phyloP scores from a whole-genome alignment of 345 rosid genomes.

The Linum usitatissimum region DNA sequence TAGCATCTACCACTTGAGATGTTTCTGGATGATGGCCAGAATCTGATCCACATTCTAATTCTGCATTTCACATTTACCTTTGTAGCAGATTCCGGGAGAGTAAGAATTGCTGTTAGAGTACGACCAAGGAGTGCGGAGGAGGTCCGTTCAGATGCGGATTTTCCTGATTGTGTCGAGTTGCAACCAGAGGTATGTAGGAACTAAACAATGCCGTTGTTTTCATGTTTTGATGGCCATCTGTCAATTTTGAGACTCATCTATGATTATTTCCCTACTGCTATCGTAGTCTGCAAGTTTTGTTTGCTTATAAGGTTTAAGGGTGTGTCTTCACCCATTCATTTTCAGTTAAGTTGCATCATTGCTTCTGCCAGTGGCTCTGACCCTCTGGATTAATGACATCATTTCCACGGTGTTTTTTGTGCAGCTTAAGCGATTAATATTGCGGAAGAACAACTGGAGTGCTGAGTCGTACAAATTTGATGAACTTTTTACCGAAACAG shows the following conservation, averaged over 20 bases:
- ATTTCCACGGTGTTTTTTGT: conserved; percentile 1
- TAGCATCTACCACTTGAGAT: no score
- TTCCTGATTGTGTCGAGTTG: conserved; percentile 71
- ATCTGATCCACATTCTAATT: not conserved
- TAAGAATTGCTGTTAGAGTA: conserved; percentile 78
- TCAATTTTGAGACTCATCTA: not conserved
- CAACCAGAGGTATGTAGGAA: conserved; percentile 58
- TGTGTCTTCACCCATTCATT: not conserved
- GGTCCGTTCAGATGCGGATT: conserved; percentile 68
- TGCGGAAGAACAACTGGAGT: conserved; percentile 83
- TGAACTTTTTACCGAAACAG: conserved; percentile 63
- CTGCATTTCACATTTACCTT: not conserved
- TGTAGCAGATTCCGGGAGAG: conserved; percentile 61
- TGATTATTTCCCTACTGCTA: not conserved
- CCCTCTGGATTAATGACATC: not conserved
- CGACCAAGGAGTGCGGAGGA: conserved; percentile 70
- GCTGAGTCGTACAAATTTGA: conserved; percentile 81
- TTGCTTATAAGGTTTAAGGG: not conserved
- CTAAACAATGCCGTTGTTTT: not conserved
- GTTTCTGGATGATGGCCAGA: not conserved
- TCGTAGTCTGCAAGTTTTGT: not conserved
- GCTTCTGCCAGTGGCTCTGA: not conserved
- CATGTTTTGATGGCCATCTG: not conserved
- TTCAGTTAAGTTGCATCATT: not conserved
- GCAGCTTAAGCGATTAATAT: conserved; percentile 72